Conservation (phyloP, 2,329 filamentous ascomycete genomes). For the Zymoseptoria pseudotritici region DNA sequence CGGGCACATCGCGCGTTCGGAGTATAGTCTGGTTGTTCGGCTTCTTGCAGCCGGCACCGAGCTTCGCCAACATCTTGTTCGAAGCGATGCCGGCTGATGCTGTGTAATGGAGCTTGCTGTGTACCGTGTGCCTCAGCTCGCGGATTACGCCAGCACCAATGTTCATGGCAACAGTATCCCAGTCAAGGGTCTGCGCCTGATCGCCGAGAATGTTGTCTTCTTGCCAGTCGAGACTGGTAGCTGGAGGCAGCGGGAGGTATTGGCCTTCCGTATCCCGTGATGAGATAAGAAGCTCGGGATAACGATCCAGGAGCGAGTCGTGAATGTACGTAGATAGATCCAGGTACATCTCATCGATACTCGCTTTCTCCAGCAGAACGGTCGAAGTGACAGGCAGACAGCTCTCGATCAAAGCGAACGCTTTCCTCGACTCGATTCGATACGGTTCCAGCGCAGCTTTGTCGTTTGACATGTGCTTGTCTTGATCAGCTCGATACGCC, state of each 20-base stretch:
- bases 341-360: slow-evolving; percentile 91
- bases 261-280: slow-evolving; percentile 67
- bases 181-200: slow-evolving; percentile 79
- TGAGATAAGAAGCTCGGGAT: slow-evolving; percentile 61
- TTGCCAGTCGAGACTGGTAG: slow-evolving; percentile 74
- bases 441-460: slow-evolving; percentile 96
- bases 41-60: slow-evolving; percentile 86
- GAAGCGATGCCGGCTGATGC: slow-evolving; percentile 82
- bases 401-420: slow-evolving; percentile 70
- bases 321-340: slow-evolving; percentile 84
- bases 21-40: slow-evolving; percentile 93
- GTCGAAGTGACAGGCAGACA: slow-evolving; percentile 57
- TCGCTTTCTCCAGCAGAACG: slow-evolving; percentile 75
- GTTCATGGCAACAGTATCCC: slow-evolving; percentile 85
- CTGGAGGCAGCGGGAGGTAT: slow-evolving; percentile 63
- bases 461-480: slow-evolving; percentile 69
- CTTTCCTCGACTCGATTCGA: slow-evolving; percentile 75
- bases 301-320: slow-evolving; percentile 63
- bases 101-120: slow-evolving; percentile 69
- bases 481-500: slow-evolving; percentile 81
- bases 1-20: slow-evolving; percentile 68
- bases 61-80: slow-evolving; percentile 93
- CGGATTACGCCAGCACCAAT: slow-evolving; percentile 86
- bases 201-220: slow-evolving; percentile 75
- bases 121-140: slow-evolving; percentile 61